phyloP scores from a whole-genome alignment of 495 filamentous ascomycete species.

The Xylaria cubensis region DNA sequence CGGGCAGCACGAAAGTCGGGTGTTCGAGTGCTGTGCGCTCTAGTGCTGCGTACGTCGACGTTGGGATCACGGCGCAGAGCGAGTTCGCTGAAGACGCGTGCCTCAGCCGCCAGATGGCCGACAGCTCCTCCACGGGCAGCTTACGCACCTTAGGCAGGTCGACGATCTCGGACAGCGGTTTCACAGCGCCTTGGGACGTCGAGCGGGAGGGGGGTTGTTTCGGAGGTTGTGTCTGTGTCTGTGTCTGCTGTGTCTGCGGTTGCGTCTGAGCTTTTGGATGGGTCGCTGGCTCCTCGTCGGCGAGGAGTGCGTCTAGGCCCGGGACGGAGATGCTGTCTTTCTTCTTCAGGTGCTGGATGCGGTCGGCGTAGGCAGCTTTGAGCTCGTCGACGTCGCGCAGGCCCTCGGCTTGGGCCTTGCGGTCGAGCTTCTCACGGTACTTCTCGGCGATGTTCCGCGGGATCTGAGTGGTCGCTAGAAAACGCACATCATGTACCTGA shows the following conservation, averaged over 20 bases:
- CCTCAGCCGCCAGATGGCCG: constrained; percentile 89
- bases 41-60: constrained; percentile 72
- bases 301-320: constrained; percentile 55
- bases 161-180: constrained; percentile 81
- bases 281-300: constrained; percentile 27
- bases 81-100: constrained; percentile 72
- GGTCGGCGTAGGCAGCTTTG: constrained; percentile 81
- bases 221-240: constrained; percentile 36
- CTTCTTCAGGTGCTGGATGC: constrained; percentile 71
- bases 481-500: constrained; percentile 89
- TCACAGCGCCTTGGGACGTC: constrained; percentile 62
- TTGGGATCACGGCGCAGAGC: constrained; percentile 81
- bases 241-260: background rate
- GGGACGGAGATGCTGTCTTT: constrained; percentile 54
- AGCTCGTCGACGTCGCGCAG: constrained; percentile 75
- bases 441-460: constrained; percentile 75
- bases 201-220: constrained; percentile 42
- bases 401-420: constrained; percentile 84
- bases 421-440: constrained; percentile 83
- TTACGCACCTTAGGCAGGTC: constrained; percentile 75
- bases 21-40: constrained; percentile 68
- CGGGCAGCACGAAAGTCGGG: constrained; percentile 90
- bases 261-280: background rate
- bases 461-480: constrained; percentile 68
- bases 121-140: constrained; percentile 82